These are phyloP conservation scores for Rasamsonia emersonii DNA, from an alignment of 2,329 filamentous ascomycete genomes.

Conservation along the genomic window DNA sequence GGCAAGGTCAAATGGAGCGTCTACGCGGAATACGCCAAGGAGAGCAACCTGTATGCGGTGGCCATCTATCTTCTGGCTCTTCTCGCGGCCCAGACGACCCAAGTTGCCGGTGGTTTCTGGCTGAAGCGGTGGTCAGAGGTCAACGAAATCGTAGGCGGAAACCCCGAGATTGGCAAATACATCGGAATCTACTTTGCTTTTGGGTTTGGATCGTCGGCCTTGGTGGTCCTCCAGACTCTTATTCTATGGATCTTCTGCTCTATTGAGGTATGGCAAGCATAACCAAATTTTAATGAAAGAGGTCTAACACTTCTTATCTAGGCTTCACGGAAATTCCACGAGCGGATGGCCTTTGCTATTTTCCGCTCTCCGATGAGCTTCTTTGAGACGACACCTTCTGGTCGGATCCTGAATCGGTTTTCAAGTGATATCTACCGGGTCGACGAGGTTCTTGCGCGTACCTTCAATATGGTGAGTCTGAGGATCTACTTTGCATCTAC, in stretches of 20 bases:
- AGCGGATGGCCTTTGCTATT: constrained; percentile 93
- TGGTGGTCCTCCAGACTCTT: constrained; percentile 86
- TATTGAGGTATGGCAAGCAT: constrained; percentile 87
- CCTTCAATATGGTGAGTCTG: constrained; percentile 79
- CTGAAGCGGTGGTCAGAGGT: constrained; percentile 83
- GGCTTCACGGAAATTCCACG: constrained; percentile 92
- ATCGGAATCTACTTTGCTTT: constrained; percentile 94
- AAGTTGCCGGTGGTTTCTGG: constrained; percentile 83
- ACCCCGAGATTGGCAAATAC: constrained; percentile 75
- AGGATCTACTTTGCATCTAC: constrained; percentile 19
- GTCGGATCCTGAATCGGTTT: constrained; percentile 94
- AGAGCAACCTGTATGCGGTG: constrained; percentile 82
- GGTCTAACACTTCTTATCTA: too few relatives aligned
- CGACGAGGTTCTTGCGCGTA: constrained; percentile 88
- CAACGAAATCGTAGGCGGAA: constrained; percentile 60
- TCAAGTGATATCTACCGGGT: constrained; percentile 53
- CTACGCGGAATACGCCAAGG: constrained; percentile 89
- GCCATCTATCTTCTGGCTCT: constrained; percentile 68
- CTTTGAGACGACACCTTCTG: constrained; percentile 93
- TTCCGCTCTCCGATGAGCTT: constrained; percentile 98
- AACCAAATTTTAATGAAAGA: too few relatives aligned
- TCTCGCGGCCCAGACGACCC: constrained; percentile 69
- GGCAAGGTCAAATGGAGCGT: constrained; percentile 98
- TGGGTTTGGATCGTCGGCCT: constrained; percentile 72
- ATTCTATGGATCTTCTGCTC: constrained; percentile 99